Conservation (phyloP, 257 asterid species). For the Gentiana macrophylla region DNA sequence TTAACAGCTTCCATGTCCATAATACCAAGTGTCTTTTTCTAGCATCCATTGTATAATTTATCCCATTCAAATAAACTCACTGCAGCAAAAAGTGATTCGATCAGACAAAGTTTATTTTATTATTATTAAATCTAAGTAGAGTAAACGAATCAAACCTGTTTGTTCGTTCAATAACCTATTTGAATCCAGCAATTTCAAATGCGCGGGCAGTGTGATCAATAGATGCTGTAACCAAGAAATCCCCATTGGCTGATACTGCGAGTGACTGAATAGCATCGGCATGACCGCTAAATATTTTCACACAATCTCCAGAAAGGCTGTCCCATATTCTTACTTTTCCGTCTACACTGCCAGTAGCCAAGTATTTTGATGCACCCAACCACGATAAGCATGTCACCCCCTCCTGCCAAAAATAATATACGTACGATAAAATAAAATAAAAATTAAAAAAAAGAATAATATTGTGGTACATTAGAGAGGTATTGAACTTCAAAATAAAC, state of each 20-base stretch:
- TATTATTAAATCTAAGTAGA: too few relatives aligned
- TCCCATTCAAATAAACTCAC: too few relatives aligned
- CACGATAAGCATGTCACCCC: slow-evolving; percentile 63
- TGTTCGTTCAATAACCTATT: not conserved
- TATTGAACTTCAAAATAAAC: slow-evolving; percentile 17
- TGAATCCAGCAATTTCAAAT: slow-evolving; percentile 67
- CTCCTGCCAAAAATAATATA: slow-evolving; percentile 27
- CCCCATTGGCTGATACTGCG: slow-evolving; percentile 38
- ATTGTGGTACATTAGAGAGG: too few relatives aligned
- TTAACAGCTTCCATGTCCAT: too few relatives aligned
- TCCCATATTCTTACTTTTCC: slow-evolving; percentile 83
- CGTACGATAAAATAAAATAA: too few relatives aligned
- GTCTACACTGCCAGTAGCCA: slow-evolving; percentile 67
- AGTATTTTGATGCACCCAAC: slow-evolving; percentile 45
- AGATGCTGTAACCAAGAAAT: slow-evolving; percentile 61
- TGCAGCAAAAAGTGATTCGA: too few relatives aligned
- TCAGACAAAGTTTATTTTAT: too few relatives aligned
- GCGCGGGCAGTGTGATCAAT: not conserved
- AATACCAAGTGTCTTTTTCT: too few relatives aligned
- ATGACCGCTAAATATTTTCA: slow-evolving; percentile 54
- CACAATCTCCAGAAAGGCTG: slow-evolving; percentile 66
- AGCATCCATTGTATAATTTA: too few relatives aligned
- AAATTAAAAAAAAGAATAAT: too few relatives aligned
- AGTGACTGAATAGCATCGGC: slow-evolving; percentile 54
- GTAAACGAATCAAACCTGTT: too few relatives aligned